Base-by-base conservation (phyloP, 2,329 filamentous ascomycete species). In the Xylaria sp. region DNA sequence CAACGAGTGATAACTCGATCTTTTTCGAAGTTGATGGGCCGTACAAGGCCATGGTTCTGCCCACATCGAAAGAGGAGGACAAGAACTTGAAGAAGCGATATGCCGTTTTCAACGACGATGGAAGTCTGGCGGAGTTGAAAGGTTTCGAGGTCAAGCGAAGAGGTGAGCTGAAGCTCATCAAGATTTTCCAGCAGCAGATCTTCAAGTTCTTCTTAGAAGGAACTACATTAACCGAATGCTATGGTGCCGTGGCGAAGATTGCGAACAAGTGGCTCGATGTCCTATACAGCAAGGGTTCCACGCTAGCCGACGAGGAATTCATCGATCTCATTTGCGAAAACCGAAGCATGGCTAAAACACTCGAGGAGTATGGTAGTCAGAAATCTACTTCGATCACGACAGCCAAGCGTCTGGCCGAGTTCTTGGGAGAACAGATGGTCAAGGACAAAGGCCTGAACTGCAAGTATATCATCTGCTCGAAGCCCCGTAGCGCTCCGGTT, bases 321-420 rank as follows among this genome's bases (percentile, higher is more conserved):
- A 97, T 99, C 74, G 93, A 99, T 69, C 87, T 99, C n/a, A 99
- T 99, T 85, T 97, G 92, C 54, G 94, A 99, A 74, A 99, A 99
- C 77, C 88, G 95, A 78, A 97, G 86, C 78, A 99, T 99, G 94
- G 83, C 87, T 16, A 99, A 99, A 76, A 95, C 94, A 0, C 79
- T 99, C 1, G 93, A 97, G 66, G 95, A 99, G 75, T 99, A 99
- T 66, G 94, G 92, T 16, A 79, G 78, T 6, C 95, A 99, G 69
- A 99, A 99, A 73, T 97, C 93, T 0, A 99, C 94, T 1, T 96
- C 94, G n/a, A 99, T 99, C 73, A 99, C 94, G 1, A 99, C 94
- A 0, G 94, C 94, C 9, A 94, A 89, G 69, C 91, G 94, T 63
- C 77, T 99, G 48, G 94, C 94, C 42, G 94, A 99, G 70, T 99